phyloP scores from a whole-genome alignment of 352 stramenopile species.

The Phytopythium kandeliae region DNA sequence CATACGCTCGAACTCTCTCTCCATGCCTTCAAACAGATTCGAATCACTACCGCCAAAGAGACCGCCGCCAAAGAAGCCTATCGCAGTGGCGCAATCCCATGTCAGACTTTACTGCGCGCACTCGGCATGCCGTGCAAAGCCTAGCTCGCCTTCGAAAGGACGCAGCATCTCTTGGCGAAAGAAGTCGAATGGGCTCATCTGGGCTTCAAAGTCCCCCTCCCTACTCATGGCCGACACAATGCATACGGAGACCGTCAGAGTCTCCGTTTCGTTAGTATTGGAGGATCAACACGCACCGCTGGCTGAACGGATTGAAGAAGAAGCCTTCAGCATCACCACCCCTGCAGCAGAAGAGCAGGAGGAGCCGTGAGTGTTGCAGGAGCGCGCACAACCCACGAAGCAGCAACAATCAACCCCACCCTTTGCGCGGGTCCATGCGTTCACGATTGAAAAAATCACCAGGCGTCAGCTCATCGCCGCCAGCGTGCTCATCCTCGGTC shows the following conservation, averaged over 20 bases:
- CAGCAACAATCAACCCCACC: conserved; percentile 15
- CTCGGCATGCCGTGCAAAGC: too few relatives aligned
- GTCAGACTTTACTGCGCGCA: too few relatives aligned
- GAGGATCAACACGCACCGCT: conserved; percentile 23
- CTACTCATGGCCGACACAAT: too few relatives aligned
- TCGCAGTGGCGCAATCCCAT: neutral
- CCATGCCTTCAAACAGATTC: conserved; percentile 55
- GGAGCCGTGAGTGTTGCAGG: neutral
- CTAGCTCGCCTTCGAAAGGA: conserved; percentile 76
- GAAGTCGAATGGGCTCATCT: conserved; percentile 81
- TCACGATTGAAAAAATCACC: conserved; percentile 72
- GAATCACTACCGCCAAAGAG: conserved; percentile 25
- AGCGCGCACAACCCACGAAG: neutral
- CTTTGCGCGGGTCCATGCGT: conserved; percentile 48
- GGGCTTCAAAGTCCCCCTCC: conserved; percentile 65
- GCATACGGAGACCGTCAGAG: neutral
- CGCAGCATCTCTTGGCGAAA: conserved; percentile 75
- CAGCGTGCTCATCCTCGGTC: conserved; percentile 59
- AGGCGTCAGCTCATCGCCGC: conserved; percentile 26
- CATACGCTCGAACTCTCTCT: conserved; percentile 64
- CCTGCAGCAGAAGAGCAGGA: neutral
- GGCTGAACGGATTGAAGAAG: conserved; percentile 46
- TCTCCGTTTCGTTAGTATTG: neutral
- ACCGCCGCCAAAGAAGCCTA: conserved; percentile 56
- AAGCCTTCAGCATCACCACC: conserved; percentile 36